Evolutionary conservation across 2,329 filamentous ascomycete species (phyloP).

Genomic region (Fusarium sp.): DNA sequence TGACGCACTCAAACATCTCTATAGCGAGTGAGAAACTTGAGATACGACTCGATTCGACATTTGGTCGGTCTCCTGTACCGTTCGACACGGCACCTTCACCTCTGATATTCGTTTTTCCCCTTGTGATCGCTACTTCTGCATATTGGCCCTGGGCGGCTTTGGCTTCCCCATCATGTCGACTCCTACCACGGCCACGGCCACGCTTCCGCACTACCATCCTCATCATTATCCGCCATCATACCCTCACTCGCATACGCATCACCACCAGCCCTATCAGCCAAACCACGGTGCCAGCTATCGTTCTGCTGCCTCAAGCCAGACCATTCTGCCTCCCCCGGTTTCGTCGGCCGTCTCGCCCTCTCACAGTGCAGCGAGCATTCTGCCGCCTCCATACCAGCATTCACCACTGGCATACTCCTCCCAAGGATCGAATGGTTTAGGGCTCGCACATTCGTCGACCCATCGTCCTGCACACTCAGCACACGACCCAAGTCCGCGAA

Average conservation of each 20-base stretch:
- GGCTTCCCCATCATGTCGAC: constrained; percentile 73
- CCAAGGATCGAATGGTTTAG: constrained; percentile 49
- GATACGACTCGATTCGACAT: constrained; percentile 33
- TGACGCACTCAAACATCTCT: constrained; percentile 23
- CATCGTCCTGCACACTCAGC: constrained; percentile 47
- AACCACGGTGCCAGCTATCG: constrained; percentile 47
- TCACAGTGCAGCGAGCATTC: constrained; percentile 35
- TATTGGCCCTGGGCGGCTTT: constrained; percentile 42
- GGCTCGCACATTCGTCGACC: constrained; percentile 46
- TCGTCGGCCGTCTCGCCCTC: constrained; percentile 44
- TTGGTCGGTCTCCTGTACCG: constrained; percentile 33
- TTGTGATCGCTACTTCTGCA: constrained; percentile 28
- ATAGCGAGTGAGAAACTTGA: constrained; percentile 21
- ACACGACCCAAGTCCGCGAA: constrained; percentile 46
- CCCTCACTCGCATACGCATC: constrained; percentile 54
- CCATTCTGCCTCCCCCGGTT: constrained; percentile 48
- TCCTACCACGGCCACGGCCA: constrained; percentile 80
- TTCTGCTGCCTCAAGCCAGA: constrained; percentile 42
- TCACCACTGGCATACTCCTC: constrained; percentile 48
- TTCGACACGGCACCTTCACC: constrained; percentile 32
- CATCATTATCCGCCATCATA: constrained; percentile 70
- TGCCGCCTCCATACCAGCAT: constrained; percentile 46
- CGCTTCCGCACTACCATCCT: constrained; percentile 74
- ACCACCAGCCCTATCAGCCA: constrained; percentile 47
- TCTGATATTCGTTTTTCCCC: constrained; percentile 15